Conservation (phyloP, 495 filamentous ascomycete genomes). For the Hypoxylon rickii region DNA sequence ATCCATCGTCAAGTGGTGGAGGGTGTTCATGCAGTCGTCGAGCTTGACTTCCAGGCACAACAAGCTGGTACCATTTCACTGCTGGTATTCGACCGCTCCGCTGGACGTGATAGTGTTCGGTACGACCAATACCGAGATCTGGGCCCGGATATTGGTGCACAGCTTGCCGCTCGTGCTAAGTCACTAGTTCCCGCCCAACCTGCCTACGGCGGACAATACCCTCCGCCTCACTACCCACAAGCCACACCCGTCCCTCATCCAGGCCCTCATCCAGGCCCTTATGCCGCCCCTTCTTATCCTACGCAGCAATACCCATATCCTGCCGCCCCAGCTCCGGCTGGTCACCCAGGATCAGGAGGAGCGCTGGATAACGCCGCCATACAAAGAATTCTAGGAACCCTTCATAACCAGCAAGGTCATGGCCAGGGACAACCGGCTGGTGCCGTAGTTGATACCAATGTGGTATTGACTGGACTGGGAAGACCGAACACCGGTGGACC, state of each 20-base stretch:
- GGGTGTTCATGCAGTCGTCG: conserved; percentile 83
- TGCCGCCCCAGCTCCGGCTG: conserved; percentile 5
- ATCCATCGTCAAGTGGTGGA: conserved; percentile 85
- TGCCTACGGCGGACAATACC: conserved; percentile 27
- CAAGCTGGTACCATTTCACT: conserved; percentile 71
- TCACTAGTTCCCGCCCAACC: conserved; percentile 39
- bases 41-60: conserved; percentile 71
- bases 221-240: conserved; percentile 31
- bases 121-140: conserved; percentile 86
- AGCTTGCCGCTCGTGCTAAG: conserved; percentile 79
- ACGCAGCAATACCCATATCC: conserved; percentile 25
- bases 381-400: conserved; percentile 70
- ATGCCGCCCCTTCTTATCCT: conserved; percentile 17
- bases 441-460: conserved; percentile 2
- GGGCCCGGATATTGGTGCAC: conserved; percentile 74
- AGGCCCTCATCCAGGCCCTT: conserved; percentile 7
- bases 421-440: conserved; percentile 4
- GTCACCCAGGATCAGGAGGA: conserved; percentile 39
- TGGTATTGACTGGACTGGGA: conserved; percentile 22
- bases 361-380: conserved; percentile 73
- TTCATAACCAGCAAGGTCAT: conserved; percentile 53
- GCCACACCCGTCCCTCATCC: too few relatives aligned
- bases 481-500: conserved; percentile 19
- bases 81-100: conserved; percentile 82
- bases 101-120: conserved; percentile 68